Percentiles rank a stretch among this genome's conserved stretches.
Evolutionary conservation across 192 early-diverging fungal species (phyloP).

Genomic region (Spinellus fusiger): DNA sequence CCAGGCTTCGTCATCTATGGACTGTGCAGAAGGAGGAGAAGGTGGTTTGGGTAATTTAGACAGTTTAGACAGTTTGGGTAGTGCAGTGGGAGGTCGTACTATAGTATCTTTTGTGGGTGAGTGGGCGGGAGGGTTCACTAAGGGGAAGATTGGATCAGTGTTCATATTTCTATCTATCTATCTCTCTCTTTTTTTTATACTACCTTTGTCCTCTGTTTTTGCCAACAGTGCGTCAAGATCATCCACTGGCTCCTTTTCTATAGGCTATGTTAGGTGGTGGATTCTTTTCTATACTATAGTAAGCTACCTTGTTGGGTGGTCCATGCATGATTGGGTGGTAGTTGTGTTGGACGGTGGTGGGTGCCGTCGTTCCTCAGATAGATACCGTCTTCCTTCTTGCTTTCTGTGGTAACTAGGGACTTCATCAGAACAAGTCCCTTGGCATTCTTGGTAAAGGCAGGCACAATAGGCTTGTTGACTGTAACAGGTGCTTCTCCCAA

Average conservation of each 20-base stretch:
- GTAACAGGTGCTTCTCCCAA: slow-evolving; percentile 2
- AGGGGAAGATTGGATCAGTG: too few relatives aligned
- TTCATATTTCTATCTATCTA: too few relatives aligned
- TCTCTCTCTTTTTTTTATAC: too few relatives aligned
- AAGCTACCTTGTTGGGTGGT: too few relatives aligned
- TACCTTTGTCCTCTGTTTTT: not conserved
- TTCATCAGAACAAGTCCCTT: slow-evolving; percentile 25
- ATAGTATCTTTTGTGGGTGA: too few relatives aligned
- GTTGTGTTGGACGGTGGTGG: slow-evolving; percentile 5
- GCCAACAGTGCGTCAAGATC: slow-evolving; percentile 18
- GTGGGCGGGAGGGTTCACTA: too few relatives aligned
- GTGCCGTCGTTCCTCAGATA: slow-evolving; percentile 24
- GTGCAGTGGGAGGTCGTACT: too few relatives aligned
- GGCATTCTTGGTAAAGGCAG: slow-evolving; percentile 19
- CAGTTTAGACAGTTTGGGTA: too few relatives aligned
- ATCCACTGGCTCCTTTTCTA: not conserved
- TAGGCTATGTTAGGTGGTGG: too few relatives aligned
- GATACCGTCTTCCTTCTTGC: slow-evolving; percentile 18
- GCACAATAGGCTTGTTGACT: slow-evolving; percentile 23
- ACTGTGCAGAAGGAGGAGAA: not conserved
- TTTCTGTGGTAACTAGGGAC: not conserved
- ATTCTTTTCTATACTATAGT: too few relatives aligned
- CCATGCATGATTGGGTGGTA: not conserved
- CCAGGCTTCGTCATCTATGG: slow-evolving; percentile 19
- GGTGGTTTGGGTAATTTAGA: slow-evolving; percentile 10